Evolutionary conservation across 2,329 filamentous ascomycete species (phyloP), one percentile per base, ranked within the genome.

Genomic region (Claviceps africana): DNA sequence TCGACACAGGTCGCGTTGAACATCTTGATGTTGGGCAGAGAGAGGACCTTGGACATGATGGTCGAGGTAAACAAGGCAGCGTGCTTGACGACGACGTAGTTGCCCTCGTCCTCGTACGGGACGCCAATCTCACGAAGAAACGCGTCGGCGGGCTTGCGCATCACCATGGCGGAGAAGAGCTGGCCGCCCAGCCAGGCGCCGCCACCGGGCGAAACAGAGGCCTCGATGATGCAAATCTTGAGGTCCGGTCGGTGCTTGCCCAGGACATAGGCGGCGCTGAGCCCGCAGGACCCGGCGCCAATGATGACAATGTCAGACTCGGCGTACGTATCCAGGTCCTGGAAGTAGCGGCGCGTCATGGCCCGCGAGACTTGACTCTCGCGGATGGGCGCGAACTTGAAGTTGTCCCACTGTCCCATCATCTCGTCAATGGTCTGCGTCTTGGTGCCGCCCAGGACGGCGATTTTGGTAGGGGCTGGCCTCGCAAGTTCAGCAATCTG

Each of bases 1-100:
- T 96, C 90, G 44, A 96, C 89, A 21, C 85, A 78, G 37, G 90
- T 95, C 39, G 89, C 89, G 66, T 96, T 96, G 81, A 95, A 96
- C 56, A 96, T 82, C 79, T 96, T 96, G 64, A 95, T 80, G 70
- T 96, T 95, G 57, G 87, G 86, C 73, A 94, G 86, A 54, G 78
- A 71, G 50, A 96, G 74, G 10, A 96, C 89, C 70, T 85, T 85
- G 65, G 83, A 85, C 61, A 96, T 73, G 54, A 96, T 74, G 28
- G 89, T 95, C 55, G 84, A 88, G 33, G 89, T 96, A 75, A 95
- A 95, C 55, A 95, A 78, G 0, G 89, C 87, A 35, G 90, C 89
- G 70, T 95, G 89, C 80, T 93, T 94, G 67, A 95, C 89, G 1
- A 95, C 88, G 15, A 96, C 88, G 60, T 85, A 93, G 71, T 86